Evolutionary conservation across 2,329 filamentous ascomycete species (phyloP).

Genomic region (Pseudogymnoascus sp.): DNA sequence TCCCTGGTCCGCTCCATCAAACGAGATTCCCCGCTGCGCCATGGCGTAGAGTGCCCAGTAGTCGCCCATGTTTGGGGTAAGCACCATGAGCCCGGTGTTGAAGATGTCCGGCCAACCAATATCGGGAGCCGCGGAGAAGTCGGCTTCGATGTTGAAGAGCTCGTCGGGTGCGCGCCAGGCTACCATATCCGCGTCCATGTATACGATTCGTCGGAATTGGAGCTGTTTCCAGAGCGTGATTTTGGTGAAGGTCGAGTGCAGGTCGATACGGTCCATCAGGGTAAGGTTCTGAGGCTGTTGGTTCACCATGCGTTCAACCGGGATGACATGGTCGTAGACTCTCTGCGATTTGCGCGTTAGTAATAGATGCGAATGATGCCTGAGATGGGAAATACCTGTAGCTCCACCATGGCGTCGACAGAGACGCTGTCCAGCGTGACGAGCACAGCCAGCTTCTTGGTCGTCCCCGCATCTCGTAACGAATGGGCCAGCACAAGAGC

Average conservation of each 20-base stretch:
- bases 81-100: conserved; percentile 94
- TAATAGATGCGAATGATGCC: background rate
- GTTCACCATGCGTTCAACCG: conserved; percentile 73
- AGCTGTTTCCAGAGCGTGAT: conserved; percentile 87
- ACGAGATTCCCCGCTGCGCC: conserved; percentile 80
- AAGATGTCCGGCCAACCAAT: conserved; percentile 98
- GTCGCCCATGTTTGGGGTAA: conserved; percentile 78
- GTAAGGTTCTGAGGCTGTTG: conserved; percentile 71
- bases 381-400: conserved; percentile 51
- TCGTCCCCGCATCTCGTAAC: conserved; percentile 79
- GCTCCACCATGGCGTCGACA: conserved; percentile 64
- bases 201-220: conserved; percentile 87
- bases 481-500: conserved; percentile 92
- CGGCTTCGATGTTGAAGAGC: conserved; percentile 61
- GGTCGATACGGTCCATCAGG: conserved; percentile 84
- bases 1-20: conserved; percentile 95
- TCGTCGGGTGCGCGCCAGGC: conserved; percentile 86
- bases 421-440: conserved; percentile 76
- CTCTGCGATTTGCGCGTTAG: conserved; percentile 41
- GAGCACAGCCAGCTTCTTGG: conserved; percentile 76
- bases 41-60: conserved; percentile 79
- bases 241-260: conserved; percentile 93
- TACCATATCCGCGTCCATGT: conserved; percentile 91
- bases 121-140: conserved; percentile 73
- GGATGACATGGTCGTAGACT: conserved; percentile 82